phyloP scores from a whole-genome alignment of 176 grass and related monocot genomes.

The Bonia amplexicaulis region DNA sequence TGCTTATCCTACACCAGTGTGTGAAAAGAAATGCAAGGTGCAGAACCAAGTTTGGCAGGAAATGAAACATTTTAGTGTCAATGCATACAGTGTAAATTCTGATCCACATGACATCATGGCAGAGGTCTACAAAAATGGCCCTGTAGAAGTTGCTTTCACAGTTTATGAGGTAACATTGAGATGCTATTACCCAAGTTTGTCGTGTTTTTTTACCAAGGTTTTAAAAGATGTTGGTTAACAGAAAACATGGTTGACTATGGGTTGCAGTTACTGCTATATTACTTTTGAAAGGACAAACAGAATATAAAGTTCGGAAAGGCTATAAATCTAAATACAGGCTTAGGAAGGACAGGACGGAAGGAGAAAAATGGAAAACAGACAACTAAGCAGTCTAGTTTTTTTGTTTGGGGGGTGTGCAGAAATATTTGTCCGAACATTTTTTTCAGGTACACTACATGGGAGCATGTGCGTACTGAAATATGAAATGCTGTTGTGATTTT shows the following conservation, averaged over 20 bases:
- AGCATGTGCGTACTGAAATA: neutral
- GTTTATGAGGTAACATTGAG: slow-evolving; percentile 72
- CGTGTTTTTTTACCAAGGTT: neutral
- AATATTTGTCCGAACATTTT: neutral
- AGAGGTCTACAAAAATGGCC: slow-evolving; percentile 81
- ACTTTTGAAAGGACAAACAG: neutral
- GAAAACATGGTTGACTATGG: neutral
- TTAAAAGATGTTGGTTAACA: neutral
- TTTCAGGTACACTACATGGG: neutral
- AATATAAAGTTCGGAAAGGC: neutral
- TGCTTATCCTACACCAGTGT: slow-evolving; percentile 59
- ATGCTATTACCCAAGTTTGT: neutral
- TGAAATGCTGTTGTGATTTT: neutral
- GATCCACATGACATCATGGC: slow-evolving; percentile 77
- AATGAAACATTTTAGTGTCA: slow-evolving; percentile 73
- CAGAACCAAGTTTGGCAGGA: slow-evolving; percentile 77
- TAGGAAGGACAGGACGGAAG: neutral
- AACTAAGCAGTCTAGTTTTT: neutral
- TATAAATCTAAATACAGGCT: neutral
- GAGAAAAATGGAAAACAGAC: neutral
- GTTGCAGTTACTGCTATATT: neutral
- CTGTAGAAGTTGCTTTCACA: slow-evolving; percentile 79
- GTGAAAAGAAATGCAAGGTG: slow-evolving; percentile 83
- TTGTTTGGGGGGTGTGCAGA: neutral
- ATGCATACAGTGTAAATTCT: slow-evolving; percentile 63